Percentiles rank a stretch among this genome's conserved stretches.
These are phyloP conservation scores for Gynochthodes officinalis DNA, from an alignment of 257 asterid species.

Conservation along the genomic window DNA sequence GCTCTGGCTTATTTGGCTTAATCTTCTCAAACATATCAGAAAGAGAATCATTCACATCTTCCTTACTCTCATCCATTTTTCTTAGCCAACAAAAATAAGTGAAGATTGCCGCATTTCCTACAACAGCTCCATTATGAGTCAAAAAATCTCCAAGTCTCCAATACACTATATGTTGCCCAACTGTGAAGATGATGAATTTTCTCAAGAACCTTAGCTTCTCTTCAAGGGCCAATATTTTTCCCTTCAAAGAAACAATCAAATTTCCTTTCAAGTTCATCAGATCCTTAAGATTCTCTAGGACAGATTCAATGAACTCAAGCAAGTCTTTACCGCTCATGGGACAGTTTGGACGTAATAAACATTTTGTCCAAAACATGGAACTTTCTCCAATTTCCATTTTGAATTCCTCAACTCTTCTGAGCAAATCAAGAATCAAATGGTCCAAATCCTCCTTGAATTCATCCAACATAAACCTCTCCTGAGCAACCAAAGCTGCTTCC, in stretches of 20 bases:
- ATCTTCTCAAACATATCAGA: background rate
- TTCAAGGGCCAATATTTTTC: constrained; percentile 8
- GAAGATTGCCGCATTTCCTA: background rate
- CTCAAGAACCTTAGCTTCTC: background rate
- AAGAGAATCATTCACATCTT: background rate
- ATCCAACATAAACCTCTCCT: background rate
- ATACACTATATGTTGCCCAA: background rate
- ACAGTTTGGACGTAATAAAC: background rate
- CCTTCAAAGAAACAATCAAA: background rate
- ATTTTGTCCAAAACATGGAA: background rate
- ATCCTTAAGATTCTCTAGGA: background rate
- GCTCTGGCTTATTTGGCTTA: background rate
- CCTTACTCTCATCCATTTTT: background rate
- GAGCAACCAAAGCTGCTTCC: background rate
- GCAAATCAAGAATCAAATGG: no score
- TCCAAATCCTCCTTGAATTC: background rate
- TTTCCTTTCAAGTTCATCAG: background rate
- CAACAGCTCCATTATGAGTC: background rate
- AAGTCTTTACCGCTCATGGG: background rate
- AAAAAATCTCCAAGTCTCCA: background rate
- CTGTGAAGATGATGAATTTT: background rate
- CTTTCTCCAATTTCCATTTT: background rate
- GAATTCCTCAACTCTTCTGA: no score
- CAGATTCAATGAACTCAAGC: background rate
- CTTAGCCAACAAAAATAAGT: constrained; percentile 3